Evolutionary conservation across 306 rosid species (phyloP).

Genomic region (Fragaria vesca): DNA sequence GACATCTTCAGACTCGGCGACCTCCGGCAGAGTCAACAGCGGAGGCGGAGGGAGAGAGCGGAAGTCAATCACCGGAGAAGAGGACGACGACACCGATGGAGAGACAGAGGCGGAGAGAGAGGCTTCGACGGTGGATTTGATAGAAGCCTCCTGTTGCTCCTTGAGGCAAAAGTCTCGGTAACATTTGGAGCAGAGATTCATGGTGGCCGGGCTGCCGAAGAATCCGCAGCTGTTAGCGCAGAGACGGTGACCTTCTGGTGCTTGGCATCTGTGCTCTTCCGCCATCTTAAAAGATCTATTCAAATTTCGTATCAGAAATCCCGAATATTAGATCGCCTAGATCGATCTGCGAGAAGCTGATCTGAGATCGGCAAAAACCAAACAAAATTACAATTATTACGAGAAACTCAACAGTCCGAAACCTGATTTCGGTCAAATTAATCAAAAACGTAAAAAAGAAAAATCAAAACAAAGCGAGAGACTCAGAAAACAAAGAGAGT

Average conservation of each 20-base stretch:
- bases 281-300: slow-evolving; percentile 47
- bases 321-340: slow-evolving; percentile 1
- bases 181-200: slow-evolving; percentile 93
- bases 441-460: background rate
- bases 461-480: background rate
- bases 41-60: slow-evolving; percentile 28
- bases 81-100: slow-evolving; percentile 1
- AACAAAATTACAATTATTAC: background rate
- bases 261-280: slow-evolving; percentile 87
- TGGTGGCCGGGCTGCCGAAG: slow-evolving; percentile 85
- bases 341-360: background rate
- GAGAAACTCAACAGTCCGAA: background rate
- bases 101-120: slow-evolving; percentile 41
- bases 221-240: slow-evolving; percentile 94
- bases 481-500: background rate
- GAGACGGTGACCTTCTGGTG: slow-evolving; percentile 80
- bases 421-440: no score
- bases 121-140: slow-evolving; percentile 73
- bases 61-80: slow-evolving; percentile 9
- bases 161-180: slow-evolving; percentile 56
- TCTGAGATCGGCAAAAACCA: background rate
- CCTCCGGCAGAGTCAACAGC: slow-evolving; percentile 22
- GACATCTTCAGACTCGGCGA: slow-evolving; percentile 24
- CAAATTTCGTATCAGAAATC: background rate
- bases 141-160: slow-evolving; percentile 68